These are phyloP conservation scores for Acacia concinna DNA, from an alignment of 331 rosid species.

Conservation along the genomic window DNA sequence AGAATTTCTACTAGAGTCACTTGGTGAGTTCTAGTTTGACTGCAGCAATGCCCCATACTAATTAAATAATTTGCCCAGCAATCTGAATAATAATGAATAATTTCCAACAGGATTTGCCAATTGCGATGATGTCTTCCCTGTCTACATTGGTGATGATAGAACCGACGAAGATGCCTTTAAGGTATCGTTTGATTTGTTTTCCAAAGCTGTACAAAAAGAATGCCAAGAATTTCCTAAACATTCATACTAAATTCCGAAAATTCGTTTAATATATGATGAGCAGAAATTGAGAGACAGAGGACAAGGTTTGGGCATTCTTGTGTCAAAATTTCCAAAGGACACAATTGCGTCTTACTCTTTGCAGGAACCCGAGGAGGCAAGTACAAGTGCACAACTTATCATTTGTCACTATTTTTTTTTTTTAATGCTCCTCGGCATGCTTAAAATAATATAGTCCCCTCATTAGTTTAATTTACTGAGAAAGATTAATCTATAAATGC, in stretches of 20 bases:
- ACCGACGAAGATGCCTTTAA: slow-evolving; percentile 93
- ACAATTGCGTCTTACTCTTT: slow-evolving; percentile 82
- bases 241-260: background rate
- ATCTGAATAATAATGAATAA: background rate
- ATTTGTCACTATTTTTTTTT: background rate
- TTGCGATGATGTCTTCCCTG: slow-evolving; percentile 71
- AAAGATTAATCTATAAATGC: background rate
- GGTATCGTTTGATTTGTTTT: slow-evolving; percentile 44
- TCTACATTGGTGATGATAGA: slow-evolving; percentile 89
- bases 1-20: slow-evolving; percentile 81
- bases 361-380: slow-evolving; percentile 85
- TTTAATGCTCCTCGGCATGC: background rate
- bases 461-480: background rate
- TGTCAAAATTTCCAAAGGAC: slow-evolving; percentile 81
- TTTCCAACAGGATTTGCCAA: slow-evolving; percentile 63
- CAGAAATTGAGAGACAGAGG: slow-evolving; percentile 80
- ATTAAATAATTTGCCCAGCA: slow-evolving; percentile 14
- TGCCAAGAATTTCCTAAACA: background rate
- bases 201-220: background rate
- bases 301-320: slow-evolving; percentile 91
- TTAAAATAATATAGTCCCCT: background rate
- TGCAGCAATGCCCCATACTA: background rate
- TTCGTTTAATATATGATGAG: background rate
- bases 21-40: slow-evolving; percentile 57
- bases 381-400: slow-evolving; percentile 26